These are phyloP conservation scores for Domatiomyces globalis DNA, from an alignment of 2,329 filamentous ascomycete genomes.

Conservation along the genomic window DNA sequence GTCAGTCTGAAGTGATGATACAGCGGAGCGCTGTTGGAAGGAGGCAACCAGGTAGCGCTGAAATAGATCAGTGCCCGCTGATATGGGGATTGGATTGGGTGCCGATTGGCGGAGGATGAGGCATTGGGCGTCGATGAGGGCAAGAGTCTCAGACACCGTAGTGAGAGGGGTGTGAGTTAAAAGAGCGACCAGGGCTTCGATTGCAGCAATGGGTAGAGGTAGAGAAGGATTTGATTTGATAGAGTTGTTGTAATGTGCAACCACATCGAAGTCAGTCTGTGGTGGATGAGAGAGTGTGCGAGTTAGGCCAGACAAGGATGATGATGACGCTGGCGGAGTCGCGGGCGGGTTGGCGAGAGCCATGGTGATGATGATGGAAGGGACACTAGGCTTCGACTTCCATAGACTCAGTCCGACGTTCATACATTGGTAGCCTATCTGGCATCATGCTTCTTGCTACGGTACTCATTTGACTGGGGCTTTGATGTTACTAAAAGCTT, in stretches of 20 bases:
- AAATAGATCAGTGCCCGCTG: conserved; percentile 89
- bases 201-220: conserved; percentile 90
- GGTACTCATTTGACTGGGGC: too few species aligned
- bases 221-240: conserved; percentile 61
- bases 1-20: conserved; percentile 54
- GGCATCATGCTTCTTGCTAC: background rate
- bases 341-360: background rate
- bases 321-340: background rate
- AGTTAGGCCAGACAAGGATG: background rate
- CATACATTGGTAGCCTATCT: too few species aligned
- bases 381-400: too few species aligned
- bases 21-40: conserved; percentile 36
- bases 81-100: conserved; percentile 78
- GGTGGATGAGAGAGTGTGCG: conserved; percentile 5
- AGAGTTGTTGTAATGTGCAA: conserved; percentile 50
- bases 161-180: conserved; percentile 65
- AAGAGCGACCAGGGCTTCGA: conserved; percentile 77
- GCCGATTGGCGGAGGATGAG: conserved; percentile 62
- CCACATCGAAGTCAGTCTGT: conserved; percentile 35
- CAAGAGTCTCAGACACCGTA: conserved; percentile 88
- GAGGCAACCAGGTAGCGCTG: conserved; percentile 79
- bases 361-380: background rate
- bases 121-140: conserved; percentile 65
- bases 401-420: too few species aligned
- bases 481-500: background rate